Evolutionary conservation across 768 basidiomycete species (phyloP).

Genomic region (Termitomyces eurrhizus): DNA sequence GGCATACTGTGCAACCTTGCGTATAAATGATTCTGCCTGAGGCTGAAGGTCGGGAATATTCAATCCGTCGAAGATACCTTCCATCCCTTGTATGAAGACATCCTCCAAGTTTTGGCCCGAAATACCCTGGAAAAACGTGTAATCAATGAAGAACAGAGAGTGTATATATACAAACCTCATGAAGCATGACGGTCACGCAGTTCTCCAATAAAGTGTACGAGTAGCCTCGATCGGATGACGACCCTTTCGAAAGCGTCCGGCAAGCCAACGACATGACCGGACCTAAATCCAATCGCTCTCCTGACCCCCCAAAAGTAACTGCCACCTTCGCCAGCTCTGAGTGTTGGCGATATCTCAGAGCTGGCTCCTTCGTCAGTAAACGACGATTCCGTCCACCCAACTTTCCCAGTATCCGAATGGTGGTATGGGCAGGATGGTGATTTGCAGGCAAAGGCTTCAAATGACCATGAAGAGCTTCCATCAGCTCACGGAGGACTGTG

Average conservation of each 20-base stretch:
- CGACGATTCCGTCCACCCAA: conserved; percentile 92
- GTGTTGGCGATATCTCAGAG: conserved; percentile 65
- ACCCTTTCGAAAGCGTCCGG: conserved; percentile 53
- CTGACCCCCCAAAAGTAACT: conserved; percentile 70
- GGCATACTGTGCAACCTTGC: conserved; percentile 63
- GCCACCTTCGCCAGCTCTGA: conserved; percentile 67
- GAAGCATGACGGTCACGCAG: background rate
- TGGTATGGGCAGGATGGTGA: conserved; percentile 89
- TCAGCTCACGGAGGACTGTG: conserved; percentile 88
- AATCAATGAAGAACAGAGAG: conserved; percentile 3
- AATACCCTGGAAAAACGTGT: conserved; percentile 47
- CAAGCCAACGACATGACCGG: conserved; percentile 65
- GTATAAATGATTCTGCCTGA: conserved; percentile 67
- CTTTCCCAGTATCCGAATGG: conserved; percentile 94
- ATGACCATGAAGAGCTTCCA: conserved; percentile 90
- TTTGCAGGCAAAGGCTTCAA: conserved; percentile 86
- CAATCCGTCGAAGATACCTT: conserved; percentile 76
- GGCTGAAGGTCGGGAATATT: conserved; percentile 65
- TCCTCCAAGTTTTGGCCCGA: conserved; percentile 70
- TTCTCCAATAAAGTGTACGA: conserved; percentile 71
- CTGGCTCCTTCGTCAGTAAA: conserved; percentile 75
- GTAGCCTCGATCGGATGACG: conserved; percentile 47
- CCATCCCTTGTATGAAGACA: conserved; percentile 63
- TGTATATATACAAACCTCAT: conserved; percentile 49
- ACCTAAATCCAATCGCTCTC: conserved; percentile 60